phyloP scores from a whole-genome alignment of 1,139 yeast species.

The Blastobotrys proliferans region DNA sequence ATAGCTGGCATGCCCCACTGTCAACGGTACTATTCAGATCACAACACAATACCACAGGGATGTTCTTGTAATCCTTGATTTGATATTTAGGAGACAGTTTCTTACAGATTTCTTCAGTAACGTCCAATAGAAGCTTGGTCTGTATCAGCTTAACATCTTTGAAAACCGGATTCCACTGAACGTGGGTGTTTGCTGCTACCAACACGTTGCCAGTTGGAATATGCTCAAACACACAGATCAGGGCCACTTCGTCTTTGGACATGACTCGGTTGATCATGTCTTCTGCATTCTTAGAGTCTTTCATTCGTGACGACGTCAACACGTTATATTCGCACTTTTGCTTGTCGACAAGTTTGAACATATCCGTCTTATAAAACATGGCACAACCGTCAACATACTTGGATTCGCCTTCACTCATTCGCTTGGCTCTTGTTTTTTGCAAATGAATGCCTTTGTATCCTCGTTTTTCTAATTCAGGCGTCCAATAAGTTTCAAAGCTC shows the following conservation, averaged over 20 bases:
- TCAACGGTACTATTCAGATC: constrained; percentile 87
- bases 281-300: constrained; percentile 86
- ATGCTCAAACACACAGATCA: constrained; percentile 75
- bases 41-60: constrained; percentile 83
- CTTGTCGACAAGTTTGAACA: constrained; percentile 68
- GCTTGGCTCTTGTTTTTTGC: constrained; percentile 87
- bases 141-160: constrained; percentile 96
- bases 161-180: constrained; percentile 97
- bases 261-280: constrained; percentile 94
- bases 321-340: constrained; percentile 80
- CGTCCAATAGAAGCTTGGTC: constrained; percentile 87
- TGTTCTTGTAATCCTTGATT: constrained; percentile 59
- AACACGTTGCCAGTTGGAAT: constrained; percentile 57
- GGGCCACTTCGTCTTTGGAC: constrained; percentile 92
- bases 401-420: constrained; percentile 75
- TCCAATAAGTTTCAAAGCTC: constrained; percentile 83
- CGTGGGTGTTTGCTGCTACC: constrained; percentile 82
- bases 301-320: constrained; percentile 67
- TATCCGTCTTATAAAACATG: constrained; percentile 66
- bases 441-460: constrained; percentile 83
- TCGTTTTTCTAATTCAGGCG: constrained; percentile 60
- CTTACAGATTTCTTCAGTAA: constrained; percentile 61
- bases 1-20: constrained; percentile 88
- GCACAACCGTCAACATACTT: constrained; percentile 98
- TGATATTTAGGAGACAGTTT: constrained; percentile 44